Percentiles rank a stretch among this genome's conserved stretches.
Conservation (phyloP, 2,329 filamentous ascomycete species). For the Aschersonia sp. region DNA sequence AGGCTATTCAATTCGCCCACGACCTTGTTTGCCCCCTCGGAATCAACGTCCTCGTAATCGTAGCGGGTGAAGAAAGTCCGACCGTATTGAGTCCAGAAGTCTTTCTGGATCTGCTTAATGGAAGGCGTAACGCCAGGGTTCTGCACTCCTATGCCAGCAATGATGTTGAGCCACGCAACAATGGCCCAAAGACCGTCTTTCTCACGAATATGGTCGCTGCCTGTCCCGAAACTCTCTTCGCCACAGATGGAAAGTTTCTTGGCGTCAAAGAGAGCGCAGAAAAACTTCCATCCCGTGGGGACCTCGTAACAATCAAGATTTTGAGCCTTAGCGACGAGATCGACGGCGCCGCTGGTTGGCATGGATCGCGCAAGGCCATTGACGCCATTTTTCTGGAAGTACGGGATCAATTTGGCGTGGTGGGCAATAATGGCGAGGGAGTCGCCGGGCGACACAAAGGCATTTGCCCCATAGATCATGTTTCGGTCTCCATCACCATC, state of each 20-base stretch:
- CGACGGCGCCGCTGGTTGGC: conserved; percentile 91
- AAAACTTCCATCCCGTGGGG: conserved; percentile 98
- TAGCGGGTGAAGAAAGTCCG: conserved; percentile 98
- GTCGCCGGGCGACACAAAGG: conserved; percentile 94
- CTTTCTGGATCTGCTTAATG: conserved; percentile 90
- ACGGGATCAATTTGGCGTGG: conserved; percentile 89
- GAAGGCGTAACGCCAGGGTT: conserved; percentile 69
- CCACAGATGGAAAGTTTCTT: conserved; percentile 97
- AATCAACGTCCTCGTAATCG: conserved; percentile 93
- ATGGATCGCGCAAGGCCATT: conserved; percentile 92
- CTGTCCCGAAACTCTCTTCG: conserved; percentile 95
- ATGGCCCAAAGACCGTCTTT: conserved; percentile 98
- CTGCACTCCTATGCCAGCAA: conserved; percentile 79
- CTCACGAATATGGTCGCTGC: conserved; percentile 96
- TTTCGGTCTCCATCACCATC: conserved; percentile 97
- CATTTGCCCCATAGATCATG: conserved; percentile 98
- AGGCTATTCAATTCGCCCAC: conserved; percentile 67
- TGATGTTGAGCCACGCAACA: conserved; percentile 96
- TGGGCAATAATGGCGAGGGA: conserved; percentile 96
- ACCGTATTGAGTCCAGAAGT: conserved; percentile 94
- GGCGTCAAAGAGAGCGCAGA: conserved; percentile 88
- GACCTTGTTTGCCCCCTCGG: conserved; percentile 80
- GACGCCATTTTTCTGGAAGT: conserved; percentile 95
- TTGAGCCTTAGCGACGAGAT: conserved; percentile 91
- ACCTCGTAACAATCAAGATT: conserved; percentile 89